Evolutionary conservation across 1,284 basidiomycete genomes (phyloP).

Genomic region (Termitomyces sp.): DNA sequence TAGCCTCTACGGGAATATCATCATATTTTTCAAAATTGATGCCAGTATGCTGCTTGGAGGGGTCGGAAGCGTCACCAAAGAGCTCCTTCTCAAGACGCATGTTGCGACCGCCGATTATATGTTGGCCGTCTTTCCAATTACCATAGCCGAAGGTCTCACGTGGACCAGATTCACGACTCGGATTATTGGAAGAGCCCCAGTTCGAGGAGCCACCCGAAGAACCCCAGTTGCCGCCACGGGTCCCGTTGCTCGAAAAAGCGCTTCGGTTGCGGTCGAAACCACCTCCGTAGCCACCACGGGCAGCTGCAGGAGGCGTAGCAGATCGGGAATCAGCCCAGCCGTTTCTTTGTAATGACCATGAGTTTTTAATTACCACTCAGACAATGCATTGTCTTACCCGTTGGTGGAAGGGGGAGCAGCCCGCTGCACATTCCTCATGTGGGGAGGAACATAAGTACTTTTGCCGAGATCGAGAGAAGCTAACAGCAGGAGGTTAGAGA

Average conservation of each 20-base stretch:
- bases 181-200: conserved; percentile 23
- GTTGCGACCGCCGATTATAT: conserved; percentile 80
- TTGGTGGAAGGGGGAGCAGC: conserved; percentile 60
- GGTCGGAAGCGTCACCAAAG: conserved; percentile 86
- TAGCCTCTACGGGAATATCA: conserved; percentile 99
- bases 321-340: conserved; percentile 69
- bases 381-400: conserved; percentile 37
- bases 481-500: conserved; percentile 19
- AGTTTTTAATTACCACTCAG: conserved; percentile 8
- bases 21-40: conserved; percentile 99
- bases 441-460: conserved; percentile 91
- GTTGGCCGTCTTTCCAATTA: conserved; percentile 86
- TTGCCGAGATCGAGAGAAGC: conserved; percentile 72
- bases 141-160: conserved; percentile 69
- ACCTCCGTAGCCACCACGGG: conserved; percentile 52
- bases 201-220: conserved; percentile 27
- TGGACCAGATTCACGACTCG: conserved; percentile 32
- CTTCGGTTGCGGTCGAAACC: conserved; percentile 44
- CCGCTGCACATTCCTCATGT: conserved; percentile 79
- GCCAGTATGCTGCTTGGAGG: conserved; percentile 85
- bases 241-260: conserved; percentile 31
- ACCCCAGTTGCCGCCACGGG: conserved; percentile 34
- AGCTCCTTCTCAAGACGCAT: conserved; percentile 92
- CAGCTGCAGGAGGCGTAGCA: conserved; percentile 45
- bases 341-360: conserved; percentile 36